Evolutionary conservation across 2,329 filamentous ascomycete species (phyloP), one percentile per base, ranked within the genome.

Genomic region (Ceratocystis diversiconidia): DNA sequence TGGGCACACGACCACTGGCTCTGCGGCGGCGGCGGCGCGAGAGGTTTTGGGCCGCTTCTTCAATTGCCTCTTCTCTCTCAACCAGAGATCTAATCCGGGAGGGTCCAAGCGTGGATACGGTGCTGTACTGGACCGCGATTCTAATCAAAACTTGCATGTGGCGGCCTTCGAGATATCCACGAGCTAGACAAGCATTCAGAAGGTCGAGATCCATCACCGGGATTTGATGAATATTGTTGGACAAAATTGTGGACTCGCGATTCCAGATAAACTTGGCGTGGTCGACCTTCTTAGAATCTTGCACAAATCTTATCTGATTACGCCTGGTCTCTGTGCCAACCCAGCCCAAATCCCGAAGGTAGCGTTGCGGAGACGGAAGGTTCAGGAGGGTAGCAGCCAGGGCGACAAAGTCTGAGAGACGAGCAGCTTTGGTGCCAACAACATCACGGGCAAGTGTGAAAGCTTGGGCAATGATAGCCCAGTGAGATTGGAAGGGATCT

Each of bases 391-490:
- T 75, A 65, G 76, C 77, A 60, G 75, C 76, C 66, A 79, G 69
- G 15, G 69, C 68, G 57, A 83, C 73, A 72, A 81, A 83, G 5
- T 74, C 71, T 62, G 79, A 75, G 46, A 84, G 73, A 60, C 78
- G 74, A 22, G 79, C 76, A 43, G 76, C 74, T 25, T 74, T 72
- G 68, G 78, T 78, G 69, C 80, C 78, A 64, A 79, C 71, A 59
- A 77, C 73, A 69, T 82, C 80, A 60, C 80, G 78, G 61, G 82
- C 74, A 67, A 77, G 75, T 36, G 80, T 82, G 74, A 81, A 84
- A 17, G 80, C 78, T 70, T 81, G 81, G 52, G 80, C 78, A 65
- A 83, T 72, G 67, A 84, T 73, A 61, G 75, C 75, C 80, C 80
- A 83, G 69, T 80, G 76, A 66, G 76, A 74, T 69, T 80, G 77